Conservation (phyloP, 2,329 filamentous ascomycete species). For the Aspergillus clavatus region DNA sequence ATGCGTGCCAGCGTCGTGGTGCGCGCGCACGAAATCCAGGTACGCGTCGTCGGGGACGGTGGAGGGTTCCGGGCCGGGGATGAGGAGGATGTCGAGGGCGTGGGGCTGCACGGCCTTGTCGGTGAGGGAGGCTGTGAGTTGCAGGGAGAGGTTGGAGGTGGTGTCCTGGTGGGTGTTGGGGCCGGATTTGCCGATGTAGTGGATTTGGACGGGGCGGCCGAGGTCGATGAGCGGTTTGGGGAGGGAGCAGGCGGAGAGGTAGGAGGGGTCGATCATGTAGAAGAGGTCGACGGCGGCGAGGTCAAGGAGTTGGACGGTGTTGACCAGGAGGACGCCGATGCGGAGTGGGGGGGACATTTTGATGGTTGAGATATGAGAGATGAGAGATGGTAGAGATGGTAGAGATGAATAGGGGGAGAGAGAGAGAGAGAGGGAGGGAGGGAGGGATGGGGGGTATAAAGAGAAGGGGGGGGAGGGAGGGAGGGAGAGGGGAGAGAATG, state of each 20-base stretch:
- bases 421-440: too few species aligned
- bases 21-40: constrained; percentile 29
- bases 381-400: not conserved
- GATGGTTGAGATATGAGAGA: not conserved
- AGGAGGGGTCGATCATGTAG: constrained; percentile 30
- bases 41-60: constrained; percentile 23
- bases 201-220: constrained; percentile 24
- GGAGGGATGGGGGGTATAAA: too few species aligned
- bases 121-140: constrained; percentile 23
- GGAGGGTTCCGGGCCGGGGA: constrained; percentile 36
- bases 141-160: constrained; percentile 28
- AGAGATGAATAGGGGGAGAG: not conserved
- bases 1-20: constrained; percentile 24
- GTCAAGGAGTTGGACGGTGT: constrained; percentile 38
- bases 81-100: constrained; percentile 32
- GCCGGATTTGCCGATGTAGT: constrained; percentile 26
- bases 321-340: constrained; percentile 35
- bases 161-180: constrained; percentile 10
- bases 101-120: constrained; percentile 31
- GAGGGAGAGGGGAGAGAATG: too few species aligned
- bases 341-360: constrained; percentile 13
- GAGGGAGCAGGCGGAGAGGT: constrained; percentile 26
- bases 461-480: too few species aligned
- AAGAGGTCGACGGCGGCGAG: constrained; percentile 37
- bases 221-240: constrained; percentile 26